Percentiles rank a stretch among this genome's conserved stretches.
Evolutionary conservation across 441 rosid species (phyloP).

Genomic region (Gossypium gossypioides): DNA sequence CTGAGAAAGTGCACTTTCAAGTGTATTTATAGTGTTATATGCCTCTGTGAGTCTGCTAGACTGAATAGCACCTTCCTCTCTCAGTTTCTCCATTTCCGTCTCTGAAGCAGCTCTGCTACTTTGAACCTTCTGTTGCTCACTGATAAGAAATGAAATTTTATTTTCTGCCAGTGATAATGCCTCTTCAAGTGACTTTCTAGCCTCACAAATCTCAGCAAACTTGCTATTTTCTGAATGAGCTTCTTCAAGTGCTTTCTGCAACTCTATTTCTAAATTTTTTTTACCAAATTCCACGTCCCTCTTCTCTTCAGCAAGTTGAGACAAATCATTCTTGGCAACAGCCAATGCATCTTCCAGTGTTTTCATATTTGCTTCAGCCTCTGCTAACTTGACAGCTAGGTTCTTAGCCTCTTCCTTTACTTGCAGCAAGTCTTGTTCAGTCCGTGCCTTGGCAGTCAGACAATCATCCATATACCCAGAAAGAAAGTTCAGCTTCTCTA

Average conservation of each 20-base stretch:
- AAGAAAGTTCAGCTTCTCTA: constrained; percentile 61
- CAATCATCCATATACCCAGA: constrained; percentile 43
- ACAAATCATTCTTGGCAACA: constrained; percentile 33
- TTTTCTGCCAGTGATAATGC: constrained; percentile 52
- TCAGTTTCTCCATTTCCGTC: constrained; percentile 46
- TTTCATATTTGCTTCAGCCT: constrained; percentile 38
- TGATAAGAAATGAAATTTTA: constrained; percentile 38
- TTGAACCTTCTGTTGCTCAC: constrained; percentile 67
- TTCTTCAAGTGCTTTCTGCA: constrained; percentile 50
- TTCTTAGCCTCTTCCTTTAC: constrained; percentile 37
- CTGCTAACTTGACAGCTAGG: constrained; percentile 44
- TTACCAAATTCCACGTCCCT: constrained; percentile 35
- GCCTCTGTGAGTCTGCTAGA: constrained; percentile 49
- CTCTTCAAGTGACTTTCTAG: constrained; percentile 54
- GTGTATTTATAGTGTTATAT: constrained; percentile 46
- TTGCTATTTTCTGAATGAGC: constrained; percentile 40
- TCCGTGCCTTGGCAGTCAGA: constrained; percentile 41
- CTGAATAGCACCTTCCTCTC: constrained; percentile 41
- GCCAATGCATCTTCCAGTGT: constrained; percentile 53
- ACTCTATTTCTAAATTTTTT: constrained; percentile 43
- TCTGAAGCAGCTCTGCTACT: constrained; percentile 35
- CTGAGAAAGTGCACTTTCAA: constrained; percentile 48
- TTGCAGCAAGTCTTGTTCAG: constrained; percentile 46
- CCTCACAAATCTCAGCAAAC: constrained; percentile 41
- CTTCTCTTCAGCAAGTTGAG: constrained; percentile 45